Percentiles rank a stretch among this genome's conserved stretches.
Evolutionary conservation across 2,329 filamentous ascomycete genomes (phyloP).

Genomic region (Botrytis elliptica): DNA sequence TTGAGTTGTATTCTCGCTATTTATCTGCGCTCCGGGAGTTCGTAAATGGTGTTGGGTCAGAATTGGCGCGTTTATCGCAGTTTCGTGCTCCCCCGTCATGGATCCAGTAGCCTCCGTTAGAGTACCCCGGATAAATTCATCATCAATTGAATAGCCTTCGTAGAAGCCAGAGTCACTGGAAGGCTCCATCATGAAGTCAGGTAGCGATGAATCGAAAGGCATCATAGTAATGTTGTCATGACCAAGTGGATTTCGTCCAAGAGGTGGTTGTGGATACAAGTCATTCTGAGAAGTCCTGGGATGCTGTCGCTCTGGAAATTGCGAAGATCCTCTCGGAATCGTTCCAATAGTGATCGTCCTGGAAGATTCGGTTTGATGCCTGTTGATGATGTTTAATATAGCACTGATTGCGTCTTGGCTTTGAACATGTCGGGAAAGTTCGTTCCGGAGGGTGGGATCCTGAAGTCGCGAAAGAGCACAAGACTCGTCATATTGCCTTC

Average conservation of each 20-base stretch:
- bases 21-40: background rate
- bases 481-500: background rate
- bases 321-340: background rate
- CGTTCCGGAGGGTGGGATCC: background rate
- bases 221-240: background rate
- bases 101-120: background rate
- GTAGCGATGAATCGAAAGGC: background rate
- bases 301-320: background rate
- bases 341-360: background rate
- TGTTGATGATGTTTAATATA: background rate
- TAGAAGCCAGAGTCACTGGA: background rate
- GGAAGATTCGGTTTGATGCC: background rate
- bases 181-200: background rate
- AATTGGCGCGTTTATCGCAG: background rate
- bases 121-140: background rate
- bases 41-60: background rate
- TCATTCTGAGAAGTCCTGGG: background rate
- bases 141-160: background rate
- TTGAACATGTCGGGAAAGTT: background rate
- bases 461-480: background rate
- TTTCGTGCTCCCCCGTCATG: background rate
- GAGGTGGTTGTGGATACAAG: background rate
- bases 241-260: background rate
- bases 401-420: background rate
- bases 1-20: background rate